Evolutionary conservation across 2,329 filamentous ascomycete genomes (phyloP).

Genomic region (Triangularia setosa): DNA sequence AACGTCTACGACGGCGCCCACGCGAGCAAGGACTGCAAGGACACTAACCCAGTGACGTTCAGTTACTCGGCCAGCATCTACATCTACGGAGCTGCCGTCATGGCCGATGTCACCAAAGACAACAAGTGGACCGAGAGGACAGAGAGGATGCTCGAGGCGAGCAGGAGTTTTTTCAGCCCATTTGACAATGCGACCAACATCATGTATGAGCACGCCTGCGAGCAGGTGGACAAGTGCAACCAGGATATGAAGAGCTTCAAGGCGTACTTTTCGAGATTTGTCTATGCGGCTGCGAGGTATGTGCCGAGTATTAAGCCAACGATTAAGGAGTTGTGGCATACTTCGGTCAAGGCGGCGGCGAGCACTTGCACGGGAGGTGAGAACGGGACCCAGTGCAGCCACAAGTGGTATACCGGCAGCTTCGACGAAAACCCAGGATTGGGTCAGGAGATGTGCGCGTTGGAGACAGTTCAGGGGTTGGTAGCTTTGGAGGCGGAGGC

Average conservation of each 20-base stretch:
- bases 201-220: conserved; percentile 66
- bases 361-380: conserved; percentile 53
- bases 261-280: conserved; percentile 61
- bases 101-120: conserved; percentile 58
- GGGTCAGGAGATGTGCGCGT: conserved; percentile 62
- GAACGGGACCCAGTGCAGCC: conserved; percentile 53
- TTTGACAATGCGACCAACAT: conserved; percentile 51
- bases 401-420: conserved; percentile 57
- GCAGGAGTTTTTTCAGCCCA: conserved; percentile 51
- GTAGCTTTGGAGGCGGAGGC: conserved; percentile 39
- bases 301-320: conserved; percentile 49
- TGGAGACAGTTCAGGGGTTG: conserved; percentile 60
- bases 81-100: conserved; percentile 59
- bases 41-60: conserved; percentile 54
- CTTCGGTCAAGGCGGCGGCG: conserved; percentile 54
- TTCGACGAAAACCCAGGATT: conserved; percentile 54
- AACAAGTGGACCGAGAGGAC: conserved; percentile 52
- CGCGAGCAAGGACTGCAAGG: conserved; percentile 49
- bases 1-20: conserved; percentile 62
- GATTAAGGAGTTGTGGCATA: conserved; percentile 46
- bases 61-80: conserved; percentile 64
- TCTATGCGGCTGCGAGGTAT: conserved; percentile 55
- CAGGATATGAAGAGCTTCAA: conserved; percentile 66
- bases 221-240: conserved; percentile 53
- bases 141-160: conserved; percentile 47